Conservation (phyloP, 768 basidiomycete genomes). For the Suillus occidentalis region DNA sequence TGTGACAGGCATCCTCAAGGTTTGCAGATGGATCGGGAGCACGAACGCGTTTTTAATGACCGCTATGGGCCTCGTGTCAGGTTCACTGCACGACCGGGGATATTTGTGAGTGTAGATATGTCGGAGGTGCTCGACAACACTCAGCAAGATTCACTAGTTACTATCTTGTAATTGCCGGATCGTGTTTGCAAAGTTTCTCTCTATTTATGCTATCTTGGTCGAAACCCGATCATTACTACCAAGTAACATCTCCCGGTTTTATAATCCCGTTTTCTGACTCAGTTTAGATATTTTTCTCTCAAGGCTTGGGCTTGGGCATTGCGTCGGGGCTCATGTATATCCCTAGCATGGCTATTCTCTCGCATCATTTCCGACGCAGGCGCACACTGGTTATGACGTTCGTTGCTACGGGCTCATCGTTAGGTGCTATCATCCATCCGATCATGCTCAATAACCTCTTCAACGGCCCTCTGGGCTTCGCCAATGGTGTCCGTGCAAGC, state of each 20-base stretch:
- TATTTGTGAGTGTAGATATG: neutral
- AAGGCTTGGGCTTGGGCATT: slow-evolving; percentile 44
- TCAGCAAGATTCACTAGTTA: neutral
- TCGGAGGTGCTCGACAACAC: neutral
- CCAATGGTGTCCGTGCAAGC: neutral
- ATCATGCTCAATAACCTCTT: neutral
- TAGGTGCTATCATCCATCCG: neutral
- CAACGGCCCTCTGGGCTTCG: neutral
- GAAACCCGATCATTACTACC: slow-evolving; percentile 35
- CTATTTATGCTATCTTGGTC: slow-evolving; percentile 40
- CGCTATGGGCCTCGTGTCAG: neutral
- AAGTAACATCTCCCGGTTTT: slow-evolving; percentile 20
- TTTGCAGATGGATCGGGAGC: neutral
- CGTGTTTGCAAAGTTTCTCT: slow-evolving; percentile 28
- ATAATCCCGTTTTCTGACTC: neutral
- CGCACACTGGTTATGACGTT: slow-evolving; percentile 6
- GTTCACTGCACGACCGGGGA: neutral
- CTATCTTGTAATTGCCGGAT: slow-evolving; percentile 22
- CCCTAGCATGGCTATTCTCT: slow-evolving; percentile 41
- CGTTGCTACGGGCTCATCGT: neutral
- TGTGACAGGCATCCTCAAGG: neutral
- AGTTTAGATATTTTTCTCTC: slow-evolving; percentile 40
- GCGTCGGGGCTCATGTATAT: slow-evolving; percentile 46
- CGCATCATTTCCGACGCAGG: slow-evolving; percentile 44
- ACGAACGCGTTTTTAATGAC: neutral